Evolutionary conservation across 1,284 basidiomycete genomes (phyloP), one percentile per base, ranked within the genome.

Genomic region (Apiotrichum sp.): DNA sequence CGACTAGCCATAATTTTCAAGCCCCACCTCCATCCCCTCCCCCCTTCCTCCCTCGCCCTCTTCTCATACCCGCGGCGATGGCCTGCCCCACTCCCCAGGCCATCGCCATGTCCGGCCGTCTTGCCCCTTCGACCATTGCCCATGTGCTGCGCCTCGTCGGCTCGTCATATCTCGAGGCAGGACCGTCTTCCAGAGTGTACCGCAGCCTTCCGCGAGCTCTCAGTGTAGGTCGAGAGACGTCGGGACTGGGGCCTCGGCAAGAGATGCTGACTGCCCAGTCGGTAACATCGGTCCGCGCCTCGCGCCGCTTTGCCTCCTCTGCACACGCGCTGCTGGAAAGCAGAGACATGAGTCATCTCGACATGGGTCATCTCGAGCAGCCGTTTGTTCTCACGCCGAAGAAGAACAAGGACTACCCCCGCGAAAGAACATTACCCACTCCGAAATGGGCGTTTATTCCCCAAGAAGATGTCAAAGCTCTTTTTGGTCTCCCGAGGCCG

Each of bases 101-200:
- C 53, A 58, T 58, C 59, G 56, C 56, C 59, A 61, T 61, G 53
- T 57, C 55, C 16, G 57, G 50, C 9, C 56, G 59, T 8, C 48
- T 54, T 11, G 51, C 57, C 3, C 57, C 59, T 14, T 53, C 56
- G 31, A 56, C 59, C 3, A 48, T 58, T 6, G 53, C 56, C 4
- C 59, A 61, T 31, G 59, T 61, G 16, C 49, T 61, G 32, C 48
- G 54, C 7, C 59, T 61, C 34, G 59, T 61, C 40, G 54, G 56
- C 14, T 48, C 54, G 41, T 56, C 59, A 3, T 61, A 61, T 31
- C 48, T 61, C 38, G 56, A 58, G 6, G 50, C 57, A 2, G 57
- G 57, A 5, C 47, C 58, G 6, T 53, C 55, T 0, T 8, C 29
- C 14, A 41, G 40, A 41, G n/a, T 49, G 33, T 40, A 53, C 40